Evolutionary conservation across 2,329 filamentous ascomycete genomes (phyloP).

Genomic region (Trichoderma breve): DNA sequence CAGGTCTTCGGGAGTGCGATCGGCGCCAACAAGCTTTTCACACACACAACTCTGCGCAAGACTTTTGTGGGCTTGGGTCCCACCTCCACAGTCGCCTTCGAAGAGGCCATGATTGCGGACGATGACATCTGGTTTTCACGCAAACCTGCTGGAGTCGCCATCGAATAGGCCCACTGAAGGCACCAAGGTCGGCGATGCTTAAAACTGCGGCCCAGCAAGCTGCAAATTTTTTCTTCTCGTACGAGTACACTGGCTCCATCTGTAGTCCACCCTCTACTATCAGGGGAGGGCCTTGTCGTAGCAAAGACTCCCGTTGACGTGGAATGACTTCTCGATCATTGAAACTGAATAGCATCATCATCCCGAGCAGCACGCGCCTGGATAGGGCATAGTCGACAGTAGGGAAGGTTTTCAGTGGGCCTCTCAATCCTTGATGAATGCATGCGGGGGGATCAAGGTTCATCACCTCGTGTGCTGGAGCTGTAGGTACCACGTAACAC

Average conservation of each 20-base stretch:
- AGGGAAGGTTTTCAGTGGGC: conserved; percentile 1
- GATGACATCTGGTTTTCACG: neutral
- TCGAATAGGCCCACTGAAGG: conserved; percentile 3
- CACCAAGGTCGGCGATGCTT: conserved; percentile 1
- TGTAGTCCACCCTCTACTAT: neutral
- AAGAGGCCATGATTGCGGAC: conserved; percentile 6
- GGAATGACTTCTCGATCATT: neutral
- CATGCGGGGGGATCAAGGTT: conserved; percentile 7
- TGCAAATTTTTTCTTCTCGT: neutral
- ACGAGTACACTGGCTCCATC: conserved; percentile 5
- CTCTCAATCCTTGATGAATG: conserved; percentile 7
- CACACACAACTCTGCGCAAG: conserved; percentile 7
- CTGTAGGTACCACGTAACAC: neutral
- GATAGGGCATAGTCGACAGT: conserved; percentile 6
- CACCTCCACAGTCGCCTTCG: conserved; percentile 11
- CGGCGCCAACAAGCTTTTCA: conserved; percentile 21
- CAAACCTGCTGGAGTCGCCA: neutral
- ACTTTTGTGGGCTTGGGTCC: neutral
- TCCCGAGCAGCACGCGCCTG: neutral
- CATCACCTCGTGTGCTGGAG: neutral
- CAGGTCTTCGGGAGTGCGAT: conserved; percentile 6
- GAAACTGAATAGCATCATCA: neutral
- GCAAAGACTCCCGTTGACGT: neutral
- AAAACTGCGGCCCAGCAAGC: neutral
- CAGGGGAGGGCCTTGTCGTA: neutral